Base-by-base conservation (phyloP, 2,329 filamentous ascomycete genomes). In the Aspergillus sergii region DNA sequence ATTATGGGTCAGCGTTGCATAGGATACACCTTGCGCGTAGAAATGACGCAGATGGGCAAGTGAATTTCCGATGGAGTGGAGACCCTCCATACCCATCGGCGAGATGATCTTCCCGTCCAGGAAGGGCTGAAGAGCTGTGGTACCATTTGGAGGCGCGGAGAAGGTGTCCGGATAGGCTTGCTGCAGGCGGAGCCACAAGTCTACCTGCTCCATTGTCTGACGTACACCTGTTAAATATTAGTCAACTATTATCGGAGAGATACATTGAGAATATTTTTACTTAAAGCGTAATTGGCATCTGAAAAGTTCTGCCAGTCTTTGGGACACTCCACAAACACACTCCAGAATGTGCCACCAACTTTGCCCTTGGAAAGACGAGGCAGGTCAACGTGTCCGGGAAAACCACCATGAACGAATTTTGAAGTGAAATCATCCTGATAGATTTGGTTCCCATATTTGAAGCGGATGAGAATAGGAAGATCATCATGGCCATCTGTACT, bases 31-130 rank as follows among this genome's bases (percentile, higher is more conserved):
- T 3, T 96, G 83, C 3, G 85, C 82, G 76, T 95, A 83, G 77
- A 90, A 97, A 28, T 87, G 83, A 8, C 94, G 88, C 11, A 98
- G 82, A 28, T 89, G 82, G 1, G 89, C 74, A 19, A 80, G 68
- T 6, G 78, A 91, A 79, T 97, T 97, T 63, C 93, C 94, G 69
- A 98, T 96, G 72, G 97, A 94, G 74, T 98, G 94, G 9, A 97
- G 85, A 4, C 94, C 94, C 79, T 97, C 93, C 58, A 96, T 88
- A 3, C 90, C 92, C 4, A 94, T 80, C 0, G 92, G 91, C 1
- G 91, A 94, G 71, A 95, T 91, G 57, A 96, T 82, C 69, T 86
- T 86, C 67, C 85, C 85, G 30, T 82, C 70, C 26, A 76, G 80
- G 75, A 91, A 91, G 30, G 88, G 87, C 2, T 82, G 74, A 43